Base-by-base conservation (phyloP, 352 stramenopile genomes). In the Globisporangium acanthophoron region DNA sequence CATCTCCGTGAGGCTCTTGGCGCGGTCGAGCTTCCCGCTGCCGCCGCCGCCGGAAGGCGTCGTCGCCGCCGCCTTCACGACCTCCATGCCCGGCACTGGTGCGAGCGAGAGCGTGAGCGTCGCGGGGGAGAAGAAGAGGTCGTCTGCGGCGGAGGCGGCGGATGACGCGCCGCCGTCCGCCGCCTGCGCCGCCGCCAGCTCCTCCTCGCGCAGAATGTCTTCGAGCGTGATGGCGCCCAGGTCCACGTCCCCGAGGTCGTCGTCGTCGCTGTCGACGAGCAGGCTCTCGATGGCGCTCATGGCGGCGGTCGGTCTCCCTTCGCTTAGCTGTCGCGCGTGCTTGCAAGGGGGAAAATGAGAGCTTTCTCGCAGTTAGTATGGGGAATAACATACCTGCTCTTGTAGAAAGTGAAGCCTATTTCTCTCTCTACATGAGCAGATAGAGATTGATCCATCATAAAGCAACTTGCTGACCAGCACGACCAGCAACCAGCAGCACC, bases 91-190 rank as follows among this genome's bases (percentile, higher is more conserved):
- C 1, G 79, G 79, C 18, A 85, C 64, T 24, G 79, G 74, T 54
- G 81, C 73, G 55, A 89, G 75, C 31, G 70, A 68, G 24, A 84
- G 60, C 40, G 75, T 85, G 56, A 91, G 87, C 24, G 76, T 87
- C 56, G 80, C 82, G 18, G 80, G 78, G 13, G 79, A 76, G 63
- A 90, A 92, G 70, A 87, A 90, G 2, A 87, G 66, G 27, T 89
- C 78, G 40, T 86, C 79, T 9, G 54, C 59, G 41, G 35, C 51
- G 18, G 56, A 31, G 44, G 24, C n/a, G 43, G 11, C 43, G 43
- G 43, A 47, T 3, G 43, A 7, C n/a, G 43, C 43, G 43, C 43
- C 43, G 27, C 56, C 62, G 35, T 46, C 59, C n/a, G 51, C 64
- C 8, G 70, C 72, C 24, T 31, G 20, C 44, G 67, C 51, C 8